Conservation (phyloP, 2,329 filamentous ascomycete genomes). For the Fusarium marasasianum region DNA sequence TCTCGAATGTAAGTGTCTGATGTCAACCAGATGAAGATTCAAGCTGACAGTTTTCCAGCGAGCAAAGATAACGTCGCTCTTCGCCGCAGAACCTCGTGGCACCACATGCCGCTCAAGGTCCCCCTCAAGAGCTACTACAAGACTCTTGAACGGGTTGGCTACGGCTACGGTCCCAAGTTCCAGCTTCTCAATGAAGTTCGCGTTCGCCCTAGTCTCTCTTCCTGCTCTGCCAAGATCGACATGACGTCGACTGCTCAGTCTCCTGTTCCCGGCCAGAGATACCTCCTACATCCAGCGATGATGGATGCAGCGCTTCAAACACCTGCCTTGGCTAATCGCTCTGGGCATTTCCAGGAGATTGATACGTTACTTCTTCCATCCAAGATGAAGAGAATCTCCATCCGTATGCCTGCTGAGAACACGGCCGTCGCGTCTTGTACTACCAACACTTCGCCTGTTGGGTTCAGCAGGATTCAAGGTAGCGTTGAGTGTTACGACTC, state of each 20-base stretch:
- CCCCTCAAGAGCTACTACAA: constrained; percentile 40
- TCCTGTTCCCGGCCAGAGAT: constrained; percentile 33
- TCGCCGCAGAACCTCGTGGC: constrained; percentile 31
- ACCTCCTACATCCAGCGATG: constrained; percentile 37
- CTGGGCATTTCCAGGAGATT: constrained; percentile 36
- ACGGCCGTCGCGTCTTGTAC: constrained; percentile 26
- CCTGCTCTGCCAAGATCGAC: constrained; percentile 36
- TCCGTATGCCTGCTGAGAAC: constrained; percentile 34
- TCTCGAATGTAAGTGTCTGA: constrained; percentile 17
- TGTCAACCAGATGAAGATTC: background rate
- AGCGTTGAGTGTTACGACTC: constrained; percentile 33
- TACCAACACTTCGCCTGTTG: constrained; percentile 34
- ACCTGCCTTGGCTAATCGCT: constrained; percentile 35
- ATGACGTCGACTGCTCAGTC: constrained; percentile 28
- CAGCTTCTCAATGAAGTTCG: constrained; percentile 37
- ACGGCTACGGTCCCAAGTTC: constrained; percentile 39
- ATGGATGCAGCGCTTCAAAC: constrained; percentile 40
- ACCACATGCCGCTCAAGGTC: constrained; percentile 35
- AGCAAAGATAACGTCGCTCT: background rate
- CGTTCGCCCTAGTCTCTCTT: constrained; percentile 32
- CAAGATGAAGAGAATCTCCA: constrained; percentile 36
- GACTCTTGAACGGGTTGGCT: constrained; percentile 35
- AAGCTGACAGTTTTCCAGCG: constrained; percentile 4
- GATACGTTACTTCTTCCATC: constrained; percentile 34
- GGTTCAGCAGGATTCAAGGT: constrained; percentile 32